phyloP scores from a whole-genome alignment of 768 basidiomycete species.

The Phlegmacium glaucopus region DNA sequence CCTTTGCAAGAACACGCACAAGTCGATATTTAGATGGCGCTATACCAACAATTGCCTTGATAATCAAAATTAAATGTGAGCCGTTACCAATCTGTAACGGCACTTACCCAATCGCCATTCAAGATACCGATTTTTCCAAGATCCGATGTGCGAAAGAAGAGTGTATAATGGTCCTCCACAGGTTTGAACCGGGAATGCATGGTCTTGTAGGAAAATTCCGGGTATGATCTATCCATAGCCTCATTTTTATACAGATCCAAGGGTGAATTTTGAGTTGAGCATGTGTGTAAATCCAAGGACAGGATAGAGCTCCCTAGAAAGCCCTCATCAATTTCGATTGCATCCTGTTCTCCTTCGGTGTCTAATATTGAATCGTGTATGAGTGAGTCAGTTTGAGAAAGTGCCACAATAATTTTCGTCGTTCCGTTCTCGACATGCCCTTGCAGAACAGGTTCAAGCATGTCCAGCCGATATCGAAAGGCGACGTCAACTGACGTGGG shows the following conservation, averaged over 20 bases:
- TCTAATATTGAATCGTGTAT: conserved; percentile 10
- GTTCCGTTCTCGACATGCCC: conserved; percentile 47
- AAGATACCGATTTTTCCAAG: conserved; percentile 64
- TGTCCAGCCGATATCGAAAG: conserved; percentile 47
- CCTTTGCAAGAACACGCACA: conserved; percentile 54
- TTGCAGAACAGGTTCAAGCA: conserved; percentile 73
- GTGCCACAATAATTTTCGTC: conserved; percentile 54
- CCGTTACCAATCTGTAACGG: not conserved
- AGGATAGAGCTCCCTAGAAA: conserved; percentile 60
- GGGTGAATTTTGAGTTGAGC: conserved; percentile 1
- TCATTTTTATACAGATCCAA: conserved; percentile 9
- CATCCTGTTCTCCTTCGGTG: conserved; percentile 30
- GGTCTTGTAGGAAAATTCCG: conserved; percentile 21
- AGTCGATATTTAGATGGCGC: conserved; percentile 40
- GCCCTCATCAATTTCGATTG: conserved; percentile 67
- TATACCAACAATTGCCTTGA: conserved; percentile 51
- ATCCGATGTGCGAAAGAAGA: conserved; percentile 63
- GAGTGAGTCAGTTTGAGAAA: conserved; percentile 19
- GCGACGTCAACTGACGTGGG: conserved; percentile 9
- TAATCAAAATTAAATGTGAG: conserved; percentile 8
- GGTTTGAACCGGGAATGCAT: conserved; percentile 30
- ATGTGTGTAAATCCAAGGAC: conserved; percentile 18
- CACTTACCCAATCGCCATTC: conserved; percentile 74
- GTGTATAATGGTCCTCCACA: conserved; percentile 46
- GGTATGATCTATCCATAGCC: conserved; percentile 8